Base-by-base conservation (phyloP, 257 asterid species). In the Scutellaria galericulata region DNA sequence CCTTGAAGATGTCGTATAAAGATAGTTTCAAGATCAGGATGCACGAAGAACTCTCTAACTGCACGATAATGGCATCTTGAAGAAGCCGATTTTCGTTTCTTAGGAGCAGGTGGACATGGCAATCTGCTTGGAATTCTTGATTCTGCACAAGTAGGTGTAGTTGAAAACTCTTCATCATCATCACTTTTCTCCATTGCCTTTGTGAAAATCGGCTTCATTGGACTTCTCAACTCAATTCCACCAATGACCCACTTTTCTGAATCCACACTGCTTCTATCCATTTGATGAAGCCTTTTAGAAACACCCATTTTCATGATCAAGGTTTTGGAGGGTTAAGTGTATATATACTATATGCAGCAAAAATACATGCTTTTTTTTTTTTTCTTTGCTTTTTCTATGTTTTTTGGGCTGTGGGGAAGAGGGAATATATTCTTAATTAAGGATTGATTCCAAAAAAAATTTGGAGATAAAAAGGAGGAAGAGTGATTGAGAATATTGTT, bases 51-150 rank as follows among this genome's bases (percentile, higher is more conserved):
- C 62, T 78, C 77, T 20, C 51, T 70, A 45, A 62, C 75, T 13
- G 64, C 76, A 3, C 44, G 39, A 42, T 18, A 68, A 58, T 75
- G 62, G 68, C 78, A 75, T 7, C 64, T 68, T 0, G 73, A 58
- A 24, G 80, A 57, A 18, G 51, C 70, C 22, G 81, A 44, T 13
- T 81, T 84, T 13, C 75, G 82, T 75, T 81, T 84, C 79, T 77
- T 83, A 0, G 84, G 85, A 1, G 88, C 77, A 48, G 85, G 85
- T 2, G 88, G 88, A 37, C 88, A 84, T 7, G 69, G 3, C 80
- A 78, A 22, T 2, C 12, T 66, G 13, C 48, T 51, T 7, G 82
- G 78, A 27, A 84, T 84, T 67, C 84, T 84, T 27, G 88, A 78
- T 50, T 62, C 81, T n/a, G 81, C 81, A 11, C 57, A 35, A 1